These are phyloP conservation scores for Phytopythium sindhum DNA, from an alignment of 352 stramenopile genomes.

Conservation along the genomic window DNA sequence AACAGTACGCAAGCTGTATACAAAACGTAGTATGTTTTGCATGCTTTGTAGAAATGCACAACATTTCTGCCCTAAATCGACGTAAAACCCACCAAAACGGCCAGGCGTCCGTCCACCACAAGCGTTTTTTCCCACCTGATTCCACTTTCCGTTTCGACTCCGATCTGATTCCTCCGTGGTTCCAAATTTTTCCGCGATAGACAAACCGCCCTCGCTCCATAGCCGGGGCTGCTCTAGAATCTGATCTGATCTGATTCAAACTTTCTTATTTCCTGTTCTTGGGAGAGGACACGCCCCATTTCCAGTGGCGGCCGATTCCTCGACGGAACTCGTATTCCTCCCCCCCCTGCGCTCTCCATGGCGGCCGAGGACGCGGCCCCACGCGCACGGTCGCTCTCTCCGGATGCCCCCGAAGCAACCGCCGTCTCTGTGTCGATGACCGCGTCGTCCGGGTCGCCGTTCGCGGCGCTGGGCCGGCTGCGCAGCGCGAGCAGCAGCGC, in stretches of 20 bases:
- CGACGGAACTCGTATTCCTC: not conserved
- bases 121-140: not conserved
- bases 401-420: not conserved
- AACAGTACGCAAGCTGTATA: too few relatives aligned
- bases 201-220: too few relatives aligned
- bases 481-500: slow-evolving; percentile 1
- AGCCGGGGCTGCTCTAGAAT: too few relatives aligned
- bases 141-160: not conserved
- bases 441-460: not conserved
- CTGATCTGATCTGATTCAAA: too few relatives aligned
- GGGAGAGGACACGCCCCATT: too few relatives aligned
- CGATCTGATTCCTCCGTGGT: too few relatives aligned
- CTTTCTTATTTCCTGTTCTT: too few relatives aligned
- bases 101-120: not conserved
- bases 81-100: not conserved
- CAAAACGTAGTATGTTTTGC: too few relatives aligned
- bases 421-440: not conserved
- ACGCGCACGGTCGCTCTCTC: not conserved
- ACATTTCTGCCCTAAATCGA: not conserved
- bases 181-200: too few relatives aligned
- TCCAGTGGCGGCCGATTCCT: not conserved
- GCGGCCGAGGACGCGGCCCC: slow-evolving; percentile 3
- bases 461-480: not conserved
- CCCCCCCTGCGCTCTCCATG: not conserved
- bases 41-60: too few relatives aligned